Conservation (phyloP, 371 early-diverging fungal genomes). For the Zancudomyces culisetae region DNA sequence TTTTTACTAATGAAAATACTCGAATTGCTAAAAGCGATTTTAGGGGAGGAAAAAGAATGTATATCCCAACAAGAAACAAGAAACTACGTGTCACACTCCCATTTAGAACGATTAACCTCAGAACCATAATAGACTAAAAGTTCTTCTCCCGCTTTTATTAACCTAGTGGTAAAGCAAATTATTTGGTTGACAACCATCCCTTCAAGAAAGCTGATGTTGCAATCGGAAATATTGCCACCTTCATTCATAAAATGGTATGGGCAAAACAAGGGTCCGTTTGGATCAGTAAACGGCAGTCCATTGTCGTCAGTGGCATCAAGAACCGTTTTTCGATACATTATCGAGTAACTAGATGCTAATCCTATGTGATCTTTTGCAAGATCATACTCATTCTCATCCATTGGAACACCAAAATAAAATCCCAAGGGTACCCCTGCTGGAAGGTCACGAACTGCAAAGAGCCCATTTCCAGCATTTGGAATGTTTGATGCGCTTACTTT, state of each 20-base stretch:
- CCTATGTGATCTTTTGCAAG: constrained; percentile 60
- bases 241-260: constrained; percentile 81
- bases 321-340: constrained; percentile 63
- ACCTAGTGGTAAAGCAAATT: constrained; percentile 42
- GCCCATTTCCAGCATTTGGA: constrained; percentile 46
- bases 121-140: constrained; percentile 61
- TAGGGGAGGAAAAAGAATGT: too few species aligned
- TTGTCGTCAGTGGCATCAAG: constrained; percentile 66
- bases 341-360: constrained; percentile 50
- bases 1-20: too few species aligned
- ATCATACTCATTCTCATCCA: constrained; percentile 78
- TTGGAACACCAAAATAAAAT: constrained; percentile 83
- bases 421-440: constrained; percentile 55
- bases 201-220: constrained; percentile 51
- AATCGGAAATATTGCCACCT: constrained; percentile 21
- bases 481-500: constrained; percentile 38
- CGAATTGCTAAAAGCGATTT: too few species aligned
- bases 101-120: constrained; percentile 28
- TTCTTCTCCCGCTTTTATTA: constrained; percentile 52
- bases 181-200: constrained; percentile 60
- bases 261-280: constrained; percentile 41
- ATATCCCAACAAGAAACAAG: too few species aligned
- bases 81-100: too few species aligned
- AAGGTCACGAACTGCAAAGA: constrained; percentile 52
- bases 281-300: constrained; percentile 47